Conservation (phyloP, 23 red algal species). For the Chondrus crispus region DNA sequence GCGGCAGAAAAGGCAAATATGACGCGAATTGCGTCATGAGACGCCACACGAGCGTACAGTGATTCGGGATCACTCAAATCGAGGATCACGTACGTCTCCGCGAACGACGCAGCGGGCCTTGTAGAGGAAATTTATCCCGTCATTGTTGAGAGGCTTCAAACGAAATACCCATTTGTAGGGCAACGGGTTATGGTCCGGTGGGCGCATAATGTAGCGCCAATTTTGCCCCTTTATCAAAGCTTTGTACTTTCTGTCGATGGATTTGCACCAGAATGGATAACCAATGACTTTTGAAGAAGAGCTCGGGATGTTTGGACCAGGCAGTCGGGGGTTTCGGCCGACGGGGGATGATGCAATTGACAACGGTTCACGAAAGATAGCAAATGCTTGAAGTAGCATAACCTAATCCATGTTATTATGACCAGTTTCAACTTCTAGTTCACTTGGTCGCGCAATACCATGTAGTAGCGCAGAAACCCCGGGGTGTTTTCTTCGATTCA, state of each 20-base stretch:
- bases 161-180: not conserved
- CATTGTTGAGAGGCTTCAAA: not conserved
- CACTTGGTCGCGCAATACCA: not conserved
- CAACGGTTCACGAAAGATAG: not conserved
- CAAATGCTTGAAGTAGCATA: not conserved
- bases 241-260: not conserved
- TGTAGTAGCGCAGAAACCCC: not conserved
- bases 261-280: not conserved
- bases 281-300: not conserved
- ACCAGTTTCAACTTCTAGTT: not conserved
- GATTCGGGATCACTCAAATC: too few species aligned
- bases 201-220: not conserved
- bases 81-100: not conserved
- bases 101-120: not conserved
- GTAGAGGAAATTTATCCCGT: not conserved
- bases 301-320: not conserved
- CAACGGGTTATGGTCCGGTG: not conserved
- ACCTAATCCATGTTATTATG: not conserved
- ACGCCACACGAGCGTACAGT: not conserved
- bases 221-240: not conserved
- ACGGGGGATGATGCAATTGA: not conserved
- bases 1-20: not conserved
- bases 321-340: not conserved
- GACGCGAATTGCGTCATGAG: not conserved
- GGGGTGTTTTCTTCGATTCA: not conserved